Conservation (phyloP, 352 stramenopile species). For the Phytophthora vignae region DNA sequence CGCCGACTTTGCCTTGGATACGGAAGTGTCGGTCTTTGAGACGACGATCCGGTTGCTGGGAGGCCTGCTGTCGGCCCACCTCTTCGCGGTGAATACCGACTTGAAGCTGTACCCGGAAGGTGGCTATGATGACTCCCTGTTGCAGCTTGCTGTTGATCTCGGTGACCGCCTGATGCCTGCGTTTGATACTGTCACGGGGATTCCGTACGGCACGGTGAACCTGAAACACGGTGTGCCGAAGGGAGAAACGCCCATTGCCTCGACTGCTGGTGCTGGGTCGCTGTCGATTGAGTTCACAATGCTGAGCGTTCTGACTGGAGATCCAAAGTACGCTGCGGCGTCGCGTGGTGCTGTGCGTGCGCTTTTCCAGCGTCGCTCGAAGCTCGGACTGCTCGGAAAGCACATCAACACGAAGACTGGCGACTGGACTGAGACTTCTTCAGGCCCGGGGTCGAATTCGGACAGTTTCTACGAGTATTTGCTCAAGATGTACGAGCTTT, state of each 20-base stretch:
- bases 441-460: conserved; percentile 93
- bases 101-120: conserved; percentile 65
- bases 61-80: conserved; percentile 91
- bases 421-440: conserved; percentile 82
- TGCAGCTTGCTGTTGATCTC: conserved; percentile 95
- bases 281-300: conserved; percentile 98
- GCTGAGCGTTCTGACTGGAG: conserved; percentile 86
- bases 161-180: conserved; percentile 95
- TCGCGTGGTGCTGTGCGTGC: conserved; percentile 71
- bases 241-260: conserved; percentile 96
- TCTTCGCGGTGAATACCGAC: conserved; percentile 71
- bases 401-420: conserved; percentile 95
- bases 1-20: conserved; percentile 86
- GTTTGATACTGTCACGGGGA: conserved; percentile 96
- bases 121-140: conserved; percentile 93
- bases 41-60: conserved; percentile 94
- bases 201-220: conserved; percentile 98
- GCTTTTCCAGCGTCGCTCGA: conserved; percentile 81
- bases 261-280: conserved; percentile 96
- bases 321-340: conserved; percentile 74
- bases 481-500: conserved; percentile 97
- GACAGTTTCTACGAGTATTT: conserved; percentile 99
- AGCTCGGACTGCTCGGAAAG: conserved; percentile 94
- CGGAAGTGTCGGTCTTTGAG: conserved; percentile 94
- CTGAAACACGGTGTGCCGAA: conserved; percentile 88